Evolutionary conservation across 2,329 filamentous ascomycete species (phyloP), one percentile per base, ranked within the genome.

Genomic region (Arthroderma uncinatum): DNA sequence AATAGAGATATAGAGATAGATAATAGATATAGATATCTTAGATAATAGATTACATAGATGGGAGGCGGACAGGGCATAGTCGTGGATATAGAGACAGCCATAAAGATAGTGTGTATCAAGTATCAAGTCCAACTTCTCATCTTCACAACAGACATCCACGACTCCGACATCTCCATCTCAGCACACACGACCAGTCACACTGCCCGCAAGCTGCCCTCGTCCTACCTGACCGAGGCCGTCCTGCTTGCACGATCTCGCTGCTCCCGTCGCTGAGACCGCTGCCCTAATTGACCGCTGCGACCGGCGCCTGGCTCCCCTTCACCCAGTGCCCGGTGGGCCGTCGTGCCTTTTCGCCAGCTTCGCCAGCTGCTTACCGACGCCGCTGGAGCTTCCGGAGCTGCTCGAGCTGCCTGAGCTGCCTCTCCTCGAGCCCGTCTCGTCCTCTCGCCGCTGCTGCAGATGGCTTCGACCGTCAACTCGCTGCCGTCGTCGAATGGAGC

Each of bases 391-490:
- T 14, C 40, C 36, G 39, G 30, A 23, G 7, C 12, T n/a, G 36
- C 37, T 37, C 40, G 40, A 23, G 52, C 23, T 39, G 23, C 40
- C 33, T 37, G 25, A 16, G 8, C 7, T 10, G 33, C 34, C n/a
- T n/a, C n/a, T 33, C 7, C 14, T 36, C 40, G 37, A 6, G 23
- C 33, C 23, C 44, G n/a, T 42, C 37, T 21, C 21, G 12, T 21
- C 12, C 39, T 16, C 39, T 23, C 19, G n/a, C 23, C 16, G 33
- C 19, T 47, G 10, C 16, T 36, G 54, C 62, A 61, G 57, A 74
- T 75, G 72, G 68, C 72, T 67, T 74, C 71, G 40, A 67, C 71
- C 57, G 61, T 70, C 62, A 73, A 71, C 61, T 68, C 71, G 47
- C 57, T 66, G 56, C 62, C 70, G 61, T 67, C 67, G 61, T 67